phyloP scores from a whole-genome alignment of 176 grass and related monocot species.

The Zea luxurians region DNA sequence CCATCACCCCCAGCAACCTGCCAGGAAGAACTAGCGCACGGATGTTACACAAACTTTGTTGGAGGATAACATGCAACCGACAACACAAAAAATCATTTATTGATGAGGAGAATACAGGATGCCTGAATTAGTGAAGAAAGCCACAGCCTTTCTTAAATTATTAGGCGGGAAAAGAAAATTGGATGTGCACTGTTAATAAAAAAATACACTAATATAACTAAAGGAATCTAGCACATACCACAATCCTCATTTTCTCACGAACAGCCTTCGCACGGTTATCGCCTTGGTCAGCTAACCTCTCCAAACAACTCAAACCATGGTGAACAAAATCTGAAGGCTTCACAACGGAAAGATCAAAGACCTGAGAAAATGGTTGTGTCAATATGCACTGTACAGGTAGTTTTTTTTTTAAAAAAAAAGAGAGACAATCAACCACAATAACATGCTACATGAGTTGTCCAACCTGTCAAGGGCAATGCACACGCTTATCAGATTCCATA shows the following conservation, averaged over 20 bases:
- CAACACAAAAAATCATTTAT: background rate
- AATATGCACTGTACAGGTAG: background rate
- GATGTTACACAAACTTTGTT: slow-evolving; percentile 41
- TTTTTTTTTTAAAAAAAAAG: background rate
- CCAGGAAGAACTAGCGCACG: slow-evolving; percentile 43
- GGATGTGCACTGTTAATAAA: background rate
- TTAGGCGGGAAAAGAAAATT: background rate
- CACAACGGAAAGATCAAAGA: slow-evolving; percentile 81
- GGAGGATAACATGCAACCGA: slow-evolving; percentile 6
- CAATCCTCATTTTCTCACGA: slow-evolving; percentile 80
- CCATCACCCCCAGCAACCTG: slow-evolving; percentile 99
- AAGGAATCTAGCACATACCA: slow-evolving; percentile 62
- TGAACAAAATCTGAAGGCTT: slow-evolving; percentile 86
- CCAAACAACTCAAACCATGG: slow-evolving; percentile 89
- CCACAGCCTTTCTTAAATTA: background rate
- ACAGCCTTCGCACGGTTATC: slow-evolving; percentile 60
- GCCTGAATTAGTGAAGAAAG: background rate
- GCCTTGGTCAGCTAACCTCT: slow-evolving; percentile 76
- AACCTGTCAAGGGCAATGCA: background rate
- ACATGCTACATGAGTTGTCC: background rate
- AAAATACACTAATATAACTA: slow-evolving; percentile 2
- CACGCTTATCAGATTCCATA: background rate
- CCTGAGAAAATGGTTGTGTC: slow-evolving; percentile 48
- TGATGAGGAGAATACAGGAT: background rate
- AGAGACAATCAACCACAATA: background rate